phyloP scores from a whole-genome alignment of 805 yeast species.

The Candida corydali region DNA sequence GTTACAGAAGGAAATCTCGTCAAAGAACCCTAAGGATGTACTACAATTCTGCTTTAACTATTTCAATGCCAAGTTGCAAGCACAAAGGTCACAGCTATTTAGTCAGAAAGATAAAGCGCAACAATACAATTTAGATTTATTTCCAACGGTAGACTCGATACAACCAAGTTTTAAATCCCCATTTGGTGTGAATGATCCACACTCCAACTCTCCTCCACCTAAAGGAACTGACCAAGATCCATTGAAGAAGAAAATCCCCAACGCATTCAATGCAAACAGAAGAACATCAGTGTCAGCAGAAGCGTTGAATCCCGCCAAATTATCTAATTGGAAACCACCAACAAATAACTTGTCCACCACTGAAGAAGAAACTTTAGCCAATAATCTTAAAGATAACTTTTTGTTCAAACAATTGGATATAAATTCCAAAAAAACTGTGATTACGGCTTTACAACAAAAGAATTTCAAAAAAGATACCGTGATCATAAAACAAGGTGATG shows the following conservation, averaged over 20 bases:
- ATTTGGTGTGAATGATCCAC: constrained; percentile 63
- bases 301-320: constrained; percentile 70
- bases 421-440: constrained; percentile 70
- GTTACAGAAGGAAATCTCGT: constrained; percentile 51
- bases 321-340: constrained; percentile 70
- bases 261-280: constrained; percentile 70
- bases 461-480: constrained; percentile 52
- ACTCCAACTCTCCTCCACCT: constrained; percentile 30
- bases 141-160: constrained; percentile 30
- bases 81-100: constrained; percentile 53
- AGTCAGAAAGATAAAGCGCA: constrained; percentile 45
- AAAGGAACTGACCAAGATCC: constrained; percentile 23
- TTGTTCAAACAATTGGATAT: constrained; percentile 79
- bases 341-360: constrained; percentile 56
- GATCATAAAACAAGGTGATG: constrained; percentile 87
- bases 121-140: constrained; percentile 49
- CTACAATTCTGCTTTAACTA: constrained; percentile 74
- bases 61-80: constrained; percentile 58
- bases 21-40: constrained; percentile 60
- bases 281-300: constrained; percentile 91
- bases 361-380: constrained; percentile 65
- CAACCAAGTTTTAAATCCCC: constrained; percentile 57
- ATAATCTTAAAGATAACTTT: constrained; percentile 75
- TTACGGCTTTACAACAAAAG: constrained; percentile 80
- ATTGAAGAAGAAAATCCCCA: constrained; percentile 36